Evolutionary conservation across 495 filamentous ascomycete species (phyloP).

Genomic region (Platismatia glauca): DNA sequence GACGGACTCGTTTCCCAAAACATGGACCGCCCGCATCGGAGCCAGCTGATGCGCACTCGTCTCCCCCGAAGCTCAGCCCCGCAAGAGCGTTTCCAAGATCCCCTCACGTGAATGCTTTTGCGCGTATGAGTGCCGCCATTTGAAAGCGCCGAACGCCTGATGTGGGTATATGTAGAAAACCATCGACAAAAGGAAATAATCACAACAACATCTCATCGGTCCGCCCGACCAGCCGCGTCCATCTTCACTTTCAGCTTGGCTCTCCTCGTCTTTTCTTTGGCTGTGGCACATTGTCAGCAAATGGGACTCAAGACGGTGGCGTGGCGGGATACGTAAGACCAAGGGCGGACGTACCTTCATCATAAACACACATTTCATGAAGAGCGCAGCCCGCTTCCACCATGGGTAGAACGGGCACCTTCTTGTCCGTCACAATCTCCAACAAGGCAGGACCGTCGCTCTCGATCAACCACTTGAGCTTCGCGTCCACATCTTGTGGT

Average conservation of each 20-base stretch:
- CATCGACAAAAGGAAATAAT: background rate
- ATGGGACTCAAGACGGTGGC: background rate
- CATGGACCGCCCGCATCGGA: too few species aligned
- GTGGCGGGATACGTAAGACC: background rate
- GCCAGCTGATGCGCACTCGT: too few species aligned
- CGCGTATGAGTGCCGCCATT: background rate
- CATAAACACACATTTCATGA: constrained; percentile 90
- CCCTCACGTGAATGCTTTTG: background rate
- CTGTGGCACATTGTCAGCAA: constrained; percentile 8
- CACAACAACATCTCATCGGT: background rate
- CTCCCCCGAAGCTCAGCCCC: background rate
- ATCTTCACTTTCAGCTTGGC: constrained; percentile 16
- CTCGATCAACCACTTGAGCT: constrained; percentile 82
- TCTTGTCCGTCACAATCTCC: constrained; percentile 32
- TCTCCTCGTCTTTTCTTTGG: constrained; percentile 19
- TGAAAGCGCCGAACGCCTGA: background rate
- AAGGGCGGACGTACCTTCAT: constrained; percentile 49
- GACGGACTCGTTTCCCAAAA: too few species aligned
- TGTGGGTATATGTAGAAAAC: background rate
- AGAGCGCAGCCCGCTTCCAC: constrained; percentile 78
- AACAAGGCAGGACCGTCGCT: constrained; percentile 68
- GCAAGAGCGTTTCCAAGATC: background rate
- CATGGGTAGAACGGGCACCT: constrained; percentile 89
- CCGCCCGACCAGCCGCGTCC: background rate
- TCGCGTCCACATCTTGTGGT: constrained; percentile 63